Base-by-base conservation (phyloP, 352 stramenopile genomes). In the Phytopythium montanum region DNA sequence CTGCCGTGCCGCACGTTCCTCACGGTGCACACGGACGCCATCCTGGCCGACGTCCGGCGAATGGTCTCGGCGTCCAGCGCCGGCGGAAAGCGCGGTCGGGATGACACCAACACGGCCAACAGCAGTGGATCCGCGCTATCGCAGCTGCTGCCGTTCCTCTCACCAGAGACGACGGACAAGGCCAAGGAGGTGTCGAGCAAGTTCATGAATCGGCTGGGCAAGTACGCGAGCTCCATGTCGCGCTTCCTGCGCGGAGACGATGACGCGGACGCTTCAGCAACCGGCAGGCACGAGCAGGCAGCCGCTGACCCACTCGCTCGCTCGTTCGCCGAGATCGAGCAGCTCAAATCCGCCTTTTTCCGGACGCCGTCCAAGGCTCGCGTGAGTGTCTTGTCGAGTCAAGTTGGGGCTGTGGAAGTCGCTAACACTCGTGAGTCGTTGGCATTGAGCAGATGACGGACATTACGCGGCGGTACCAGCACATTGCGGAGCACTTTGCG, bases 151-250 rank as follows among this genome's bases (percentile, higher is more conserved):
- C 72, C 79, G 33, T 92, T 87, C 58, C 60, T 93, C 28, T 84
- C 79, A 34, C 68, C 69, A 0, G 84, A 91, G 36, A 77, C 88
- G 26, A 69, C 77, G n/a, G 81, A 93, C 45, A 89, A 84, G 48
- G 84, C 80, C 3, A 93, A 90, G 62, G 84, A 93, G 61, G 73
- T 82, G 54, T 91, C 84, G n/a, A 87, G 70, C 54, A 93, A 90
- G 64, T 84, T 93, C 29, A 87, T 91, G 31, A 76, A 79, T 26
- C 90, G 78, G 55, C 55, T 93, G 39, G 80, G 78, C 1, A 87
- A 86, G 33, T 83, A 78, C 58, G 79, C 78, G 14, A 91, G 62
- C 48, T 85, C 77, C 6, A 62, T 91, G 28, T 82, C 69, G 5
- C 70, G 75, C 0, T 89, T 93, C 33, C 61, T 84, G 52, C 72